Evolutionary conservation across 768 basidiomycete genomes (phyloP).

Genomic region (Podaxis sp.): DNA sequence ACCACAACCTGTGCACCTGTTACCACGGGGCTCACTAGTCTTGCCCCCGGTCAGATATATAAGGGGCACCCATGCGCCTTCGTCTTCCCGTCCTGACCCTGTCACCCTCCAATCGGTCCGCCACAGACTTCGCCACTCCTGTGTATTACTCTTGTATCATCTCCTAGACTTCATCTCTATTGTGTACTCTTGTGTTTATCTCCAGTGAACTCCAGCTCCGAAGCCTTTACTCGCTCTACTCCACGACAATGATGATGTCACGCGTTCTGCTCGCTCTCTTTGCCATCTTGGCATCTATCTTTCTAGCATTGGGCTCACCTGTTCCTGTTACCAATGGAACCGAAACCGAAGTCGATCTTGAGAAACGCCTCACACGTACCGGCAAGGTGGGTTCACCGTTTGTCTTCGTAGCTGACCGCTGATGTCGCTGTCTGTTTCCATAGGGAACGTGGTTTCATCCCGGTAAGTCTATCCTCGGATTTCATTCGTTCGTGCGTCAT

Average conservation of each 20-base stretch:
- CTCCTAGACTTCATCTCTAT: not conserved
- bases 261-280: constrained; percentile 35
- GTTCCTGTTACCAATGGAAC: constrained; percentile 33
- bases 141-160: not conserved
- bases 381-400: constrained; percentile 49
- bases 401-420: not conserved
- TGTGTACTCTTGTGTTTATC: constrained; percentile 14
- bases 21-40: not conserved
- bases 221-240: constrained; percentile 8
- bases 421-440: constrained; percentile 16
- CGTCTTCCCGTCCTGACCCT: not conserved
- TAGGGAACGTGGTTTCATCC: constrained; percentile 72
- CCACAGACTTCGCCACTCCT: not conserved
- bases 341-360: constrained; percentile 31
- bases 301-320: constrained; percentile 46
- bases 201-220: constrained; percentile 10
- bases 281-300: constrained; percentile 42
- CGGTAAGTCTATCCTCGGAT: constrained; percentile 29
- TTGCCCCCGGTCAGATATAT: constrained; percentile 20
- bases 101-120: not conserved
- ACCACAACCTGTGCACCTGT: not conserved
- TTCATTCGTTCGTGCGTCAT: constrained; percentile 12
- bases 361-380: constrained; percentile 50
- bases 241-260: constrained; percentile 32
- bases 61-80: constrained; percentile 16